Evolutionary conservation across 345 rosid genomes (phyloP).

Genomic region (Luvunga scandens): DNA sequence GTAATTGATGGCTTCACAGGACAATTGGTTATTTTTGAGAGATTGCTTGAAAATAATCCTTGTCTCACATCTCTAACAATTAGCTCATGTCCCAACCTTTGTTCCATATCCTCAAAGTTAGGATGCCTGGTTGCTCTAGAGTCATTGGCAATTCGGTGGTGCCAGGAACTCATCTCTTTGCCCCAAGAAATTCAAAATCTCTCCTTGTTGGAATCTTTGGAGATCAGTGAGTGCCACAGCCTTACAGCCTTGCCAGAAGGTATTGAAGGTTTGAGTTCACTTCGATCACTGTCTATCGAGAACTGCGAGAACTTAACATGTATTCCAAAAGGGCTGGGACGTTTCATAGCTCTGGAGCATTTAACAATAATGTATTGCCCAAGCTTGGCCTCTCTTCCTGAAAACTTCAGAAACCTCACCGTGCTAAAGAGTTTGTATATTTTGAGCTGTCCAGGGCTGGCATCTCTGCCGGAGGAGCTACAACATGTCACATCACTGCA

Average conservation of each 20-base stretch:
- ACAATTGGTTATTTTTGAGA: background rate
- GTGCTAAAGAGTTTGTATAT: background rate
- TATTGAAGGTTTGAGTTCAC: slow-evolving; percentile 13
- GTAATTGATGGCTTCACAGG: background rate
- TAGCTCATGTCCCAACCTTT: slow-evolving; percentile 1
- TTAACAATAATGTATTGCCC: slow-evolving; percentile 15
- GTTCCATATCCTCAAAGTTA: background rate
- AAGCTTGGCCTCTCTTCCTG: slow-evolving; percentile 11
- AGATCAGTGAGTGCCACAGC: slow-evolving; percentile 15
- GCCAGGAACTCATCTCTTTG: slow-evolving; percentile 8
- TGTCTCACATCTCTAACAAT: slow-evolving; percentile 7
- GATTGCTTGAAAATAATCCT: slow-evolving; percentile 4
- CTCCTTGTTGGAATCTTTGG: slow-evolving; percentile 12
- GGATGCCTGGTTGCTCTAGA: background rate
- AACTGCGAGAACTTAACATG: slow-evolving; percentile 3
- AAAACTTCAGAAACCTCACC: background rate
- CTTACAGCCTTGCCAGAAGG: slow-evolving; percentile 2
- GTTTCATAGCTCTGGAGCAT: slow-evolving; percentile 14
- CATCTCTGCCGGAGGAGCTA: slow-evolving; percentile 5
- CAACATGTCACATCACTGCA: slow-evolving; percentile 13
- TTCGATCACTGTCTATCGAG: slow-evolving; percentile 8
- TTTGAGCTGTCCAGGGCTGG: slow-evolving; percentile 6
- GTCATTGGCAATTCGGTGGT: slow-evolving; percentile 13
- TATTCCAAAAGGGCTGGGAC: background rate
- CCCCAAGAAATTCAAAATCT: slow-evolving; percentile 16